Percentiles rank a stretch among this genome's conserved stretches.
Evolutionary conservation across 2,329 filamentous ascomycete genomes (phyloP).

Genomic region (Cladosporium sp.): DNA sequence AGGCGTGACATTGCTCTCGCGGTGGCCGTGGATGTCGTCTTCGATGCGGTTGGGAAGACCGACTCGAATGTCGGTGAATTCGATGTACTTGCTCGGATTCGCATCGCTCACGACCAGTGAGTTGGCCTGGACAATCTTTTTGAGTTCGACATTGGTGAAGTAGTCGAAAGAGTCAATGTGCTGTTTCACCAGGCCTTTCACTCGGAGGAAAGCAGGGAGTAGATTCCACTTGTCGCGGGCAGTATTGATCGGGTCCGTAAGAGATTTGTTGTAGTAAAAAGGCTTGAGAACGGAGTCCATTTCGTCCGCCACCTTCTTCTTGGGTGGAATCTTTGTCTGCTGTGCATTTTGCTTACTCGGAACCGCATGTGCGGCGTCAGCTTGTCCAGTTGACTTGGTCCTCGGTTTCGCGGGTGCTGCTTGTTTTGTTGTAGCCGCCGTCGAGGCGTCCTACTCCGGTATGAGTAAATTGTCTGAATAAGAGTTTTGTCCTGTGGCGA

Average conservation of each 20-base stretch:
- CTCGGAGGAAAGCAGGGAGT: slow-evolving; percentile 93
- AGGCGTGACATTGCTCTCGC: slow-evolving; percentile 67
- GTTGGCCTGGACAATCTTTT: slow-evolving; percentile 93
- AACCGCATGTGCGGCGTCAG: background rate
- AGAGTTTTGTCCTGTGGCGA: slow-evolving; percentile 12
- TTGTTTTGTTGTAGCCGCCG: slow-evolving; percentile 14
- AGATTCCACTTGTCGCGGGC: slow-evolving; percentile 93
- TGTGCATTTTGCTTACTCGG: slow-evolving; percentile 13
- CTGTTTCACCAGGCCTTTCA: slow-evolving; percentile 94
- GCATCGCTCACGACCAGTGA: slow-evolving; percentile 85
- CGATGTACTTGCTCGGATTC: slow-evolving; percentile 83
- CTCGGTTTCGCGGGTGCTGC: slow-evolving; percentile 13
- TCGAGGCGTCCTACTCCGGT: slow-evolving; percentile 4
- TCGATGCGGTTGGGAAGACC: slow-evolving; percentile 75
- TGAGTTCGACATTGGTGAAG: slow-evolving; percentile 93
- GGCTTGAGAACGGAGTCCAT: slow-evolving; percentile 60
- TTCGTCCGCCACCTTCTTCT: slow-evolving; percentile 32
- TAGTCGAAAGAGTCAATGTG: slow-evolving; percentile 99
- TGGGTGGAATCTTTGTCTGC: slow-evolving; percentile 14
- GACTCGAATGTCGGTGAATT: slow-evolving; percentile 69
- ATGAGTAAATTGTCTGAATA: slow-evolving; percentile 1
- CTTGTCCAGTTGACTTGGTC: slow-evolving; percentile 1
- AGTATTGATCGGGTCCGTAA: slow-evolving; percentile 66
- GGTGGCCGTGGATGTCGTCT: slow-evolving; percentile 63
- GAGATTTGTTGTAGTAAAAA: slow-evolving; percentile 63